These are phyloP conservation scores for Apiotrichum siamense DNA, from an alignment of 1,284 basidiomycete species.

Conservation along the genomic window DNA sequence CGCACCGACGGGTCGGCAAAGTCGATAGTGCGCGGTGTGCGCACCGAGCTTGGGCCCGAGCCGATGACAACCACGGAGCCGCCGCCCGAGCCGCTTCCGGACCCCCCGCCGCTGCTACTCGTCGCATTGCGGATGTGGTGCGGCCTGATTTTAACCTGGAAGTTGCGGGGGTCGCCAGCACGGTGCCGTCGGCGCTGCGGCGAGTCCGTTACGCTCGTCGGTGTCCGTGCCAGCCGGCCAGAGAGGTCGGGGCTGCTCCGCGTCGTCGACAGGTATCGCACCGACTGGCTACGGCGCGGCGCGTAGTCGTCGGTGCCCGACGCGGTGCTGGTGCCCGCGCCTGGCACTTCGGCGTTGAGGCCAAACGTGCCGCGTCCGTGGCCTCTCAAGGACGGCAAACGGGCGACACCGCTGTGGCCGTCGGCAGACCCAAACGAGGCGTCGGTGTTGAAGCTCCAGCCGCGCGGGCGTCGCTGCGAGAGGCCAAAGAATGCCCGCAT, in stretches of 20 bases:
- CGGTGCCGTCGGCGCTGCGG: not conserved
- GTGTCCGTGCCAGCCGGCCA: not conserved
- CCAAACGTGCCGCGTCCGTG: too few species aligned
- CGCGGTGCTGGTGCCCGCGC: too few species aligned
- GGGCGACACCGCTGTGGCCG: too few species aligned
- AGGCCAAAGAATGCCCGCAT: constrained; percentile 8
- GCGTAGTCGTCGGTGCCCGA: too few species aligned
- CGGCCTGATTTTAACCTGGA: constrained; percentile 13
- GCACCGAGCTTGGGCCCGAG: not conserved
- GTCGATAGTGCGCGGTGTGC: constrained; percentile 8
- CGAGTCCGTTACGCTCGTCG: not conserved
- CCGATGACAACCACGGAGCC: constrained; percentile 7
- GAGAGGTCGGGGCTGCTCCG: constrained; percentile 7
- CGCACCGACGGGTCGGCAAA: constrained; percentile 11
- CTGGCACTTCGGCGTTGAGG: too few species aligned
- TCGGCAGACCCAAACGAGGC: not conserved
- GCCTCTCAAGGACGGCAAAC: too few species aligned
- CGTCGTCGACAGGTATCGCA: not conserved
- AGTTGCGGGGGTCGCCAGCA: constrained; percentile 12
- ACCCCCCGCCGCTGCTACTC: not conserved
- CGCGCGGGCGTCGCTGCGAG: not conserved
- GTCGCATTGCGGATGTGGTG: not conserved
- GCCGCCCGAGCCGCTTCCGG: too few species aligned
- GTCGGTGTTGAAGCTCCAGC: not conserved
- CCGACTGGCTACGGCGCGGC: not conserved